Evolutionary conservation across 2,329 filamentous ascomycete species (phyloP), one percentile per base, ranked within the genome.

Genomic region (Aspergillus niger): DNA sequence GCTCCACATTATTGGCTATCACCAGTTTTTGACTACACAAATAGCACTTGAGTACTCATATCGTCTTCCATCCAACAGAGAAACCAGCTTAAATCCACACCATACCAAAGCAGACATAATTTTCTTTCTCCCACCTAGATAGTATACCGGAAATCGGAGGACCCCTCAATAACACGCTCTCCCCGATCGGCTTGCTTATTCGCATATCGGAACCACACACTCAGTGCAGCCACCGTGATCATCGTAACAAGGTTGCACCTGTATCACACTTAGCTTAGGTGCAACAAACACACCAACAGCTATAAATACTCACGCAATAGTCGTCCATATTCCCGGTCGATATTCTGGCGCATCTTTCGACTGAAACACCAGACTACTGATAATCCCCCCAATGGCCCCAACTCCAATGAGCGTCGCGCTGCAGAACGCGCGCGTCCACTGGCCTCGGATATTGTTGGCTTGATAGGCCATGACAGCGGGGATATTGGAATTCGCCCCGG

Each of bases 341-440:
- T 77, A 77, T 3, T 50, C 55, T 1, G 75, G 75, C 51, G 70
- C 70, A 64, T 76, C 74, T 63, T 75, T 68, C 7, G 60, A 55
- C 10, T 87, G 82, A 77, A 94, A 95, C 10, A 93, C 87, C 59
- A 91, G 79, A 66, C 85, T 86, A n/a, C 90, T 90, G 1, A 86
- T 84, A 64, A 95, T 94, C 28, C 91, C 91, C 32, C 91, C 91
- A 28, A 95, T 81, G 3, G 90, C 91, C 6, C 91, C 91, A 50
- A 90, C 86, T 1, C 89, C 89, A 3, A 95, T 89, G 2, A 93
- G 82, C 0, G 88, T 89, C 2, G 91, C 90, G 61, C 87, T 90
- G 73, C 87, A 89, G 66, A 95, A 87, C 1, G 91, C 91, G 51
- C 91, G 86, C 79, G 94, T 95, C 90, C 91, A 95, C 78, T 95